Conservation (phyloP, 106 monocot genomes). For the Dendrobium catenatum region DNA sequence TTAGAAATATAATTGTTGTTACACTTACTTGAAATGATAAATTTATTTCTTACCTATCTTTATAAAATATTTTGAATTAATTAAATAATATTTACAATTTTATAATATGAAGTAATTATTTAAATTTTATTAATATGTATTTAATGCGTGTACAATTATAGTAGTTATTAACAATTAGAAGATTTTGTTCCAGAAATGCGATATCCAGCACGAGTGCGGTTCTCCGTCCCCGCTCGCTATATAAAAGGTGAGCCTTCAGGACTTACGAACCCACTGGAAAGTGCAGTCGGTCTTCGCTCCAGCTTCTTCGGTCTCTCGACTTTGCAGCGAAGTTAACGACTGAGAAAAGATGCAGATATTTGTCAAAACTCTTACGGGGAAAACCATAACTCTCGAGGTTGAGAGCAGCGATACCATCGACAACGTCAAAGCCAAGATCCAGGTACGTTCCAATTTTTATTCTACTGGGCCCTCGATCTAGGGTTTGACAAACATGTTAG, state of each 20-base stretch:
- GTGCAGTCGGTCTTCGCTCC: neutral
- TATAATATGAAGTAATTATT: too few relatives aligned
- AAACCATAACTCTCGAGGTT: slow-evolving; percentile 85
- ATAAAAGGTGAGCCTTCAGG: neutral
- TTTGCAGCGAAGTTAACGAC: neutral
- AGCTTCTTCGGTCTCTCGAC: neutral
- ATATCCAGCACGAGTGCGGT: too few relatives aligned
- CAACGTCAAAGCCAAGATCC: slow-evolving; percentile 93
- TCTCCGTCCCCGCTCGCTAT: too few relatives aligned
- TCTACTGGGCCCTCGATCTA: neutral
- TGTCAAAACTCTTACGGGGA: slow-evolving; percentile 85
- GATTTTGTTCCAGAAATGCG: too few relatives aligned
- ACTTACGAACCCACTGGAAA: neutral
- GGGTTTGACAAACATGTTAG: neutral
- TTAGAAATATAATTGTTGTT: too few relatives aligned
- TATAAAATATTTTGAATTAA: too few relatives aligned
- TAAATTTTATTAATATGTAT: too few relatives aligned
- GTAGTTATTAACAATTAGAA: too few relatives aligned
- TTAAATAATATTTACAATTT: too few relatives aligned
- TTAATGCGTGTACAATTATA: too few relatives aligned
- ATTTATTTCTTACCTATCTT: too few relatives aligned
- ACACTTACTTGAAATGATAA: too few relatives aligned
- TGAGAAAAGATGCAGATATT: slow-evolving; percentile 64
- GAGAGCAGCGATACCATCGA: slow-evolving; percentile 89
- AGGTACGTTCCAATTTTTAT: slow-evolving; percentile 16